Base-by-base conservation (phyloP, 352 stramenopile genomes). In the Phytophthora tentaculata region DNA sequence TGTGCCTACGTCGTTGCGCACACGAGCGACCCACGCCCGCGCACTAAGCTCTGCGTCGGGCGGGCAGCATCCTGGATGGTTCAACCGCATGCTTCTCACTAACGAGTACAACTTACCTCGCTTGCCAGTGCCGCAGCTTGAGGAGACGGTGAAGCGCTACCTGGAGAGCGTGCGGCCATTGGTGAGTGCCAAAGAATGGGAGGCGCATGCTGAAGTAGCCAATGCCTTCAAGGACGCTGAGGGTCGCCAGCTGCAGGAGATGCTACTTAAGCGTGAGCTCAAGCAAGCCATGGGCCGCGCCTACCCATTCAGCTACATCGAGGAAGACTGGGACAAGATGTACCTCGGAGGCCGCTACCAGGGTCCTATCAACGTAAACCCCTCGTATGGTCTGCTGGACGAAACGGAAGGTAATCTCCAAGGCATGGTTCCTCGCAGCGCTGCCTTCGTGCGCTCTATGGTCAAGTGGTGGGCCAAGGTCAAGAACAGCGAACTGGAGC, bases 301-400 rank as follows among this genome's bases (percentile, higher is more conserved):
- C 54, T 98, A 97, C 68, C 92, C 93, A 19, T 96, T 92, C 83
- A 97, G 87, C 76, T 98, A 98, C 88, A 97, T 98, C 56, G 92
- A 98, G 65, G 69, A 81, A 29, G 90, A 96, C 74, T 98, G 92
- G 92, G 89, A 96, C 68, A 79, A 93, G 48, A 96, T 96, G 91
- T 98, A 98, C 69, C 68, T 98, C 3, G 86, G 83, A 37, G 92
- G 89, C 17, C 89, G 92, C 37, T 97, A 95, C 77, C 84, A 92
- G 68, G 84, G 89, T 20, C 92, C 92, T 29, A 94, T 97, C 67
- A 97, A 98, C 73, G 88, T 95, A 28, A 98, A 98, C 61, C 91
- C 92, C 12, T 90, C 88, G 55, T 96, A 97, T 64, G 88, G 88
- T 5, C 75, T 96, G 26, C 59, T 92, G 19, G 86, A 96, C 48